Percentiles rank a stretch among this genome's conserved stretches.
These are phyloP conservation scores for Daucus carota DNA, from an alignment of 129 eudicot species.

Conservation along the genomic window DH1_v3.0 NC_030386.2:10794501-10795000, in stretches of 20 bases:
- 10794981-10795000: neutral
- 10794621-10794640: conserved; percentile 98
- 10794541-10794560: conserved; percentile 87
- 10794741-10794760: neutral
- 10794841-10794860: neutral
- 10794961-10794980: neutral
- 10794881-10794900: neutral
- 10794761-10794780: neutral
- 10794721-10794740: conserved; percentile 3
- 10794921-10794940: neutral
- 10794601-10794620: conserved; percentile 96
- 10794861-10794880: neutral
- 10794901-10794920: no score
- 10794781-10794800: neutral
- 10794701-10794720: conserved; percentile 8
- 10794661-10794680: conserved; percentile 87
- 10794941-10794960: neutral
- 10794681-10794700: conserved; percentile 99
- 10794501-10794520: neutral
- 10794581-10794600: conserved; percentile 97
- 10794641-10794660: conserved; percentile 93
- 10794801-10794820: neutral
- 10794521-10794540: conserved; percentile 31
- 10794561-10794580: conserved; percentile 93
- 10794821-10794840: neutral